Conservation (phyloP, 768 basidiomycete species). For the Mycena polygramma region DNA sequence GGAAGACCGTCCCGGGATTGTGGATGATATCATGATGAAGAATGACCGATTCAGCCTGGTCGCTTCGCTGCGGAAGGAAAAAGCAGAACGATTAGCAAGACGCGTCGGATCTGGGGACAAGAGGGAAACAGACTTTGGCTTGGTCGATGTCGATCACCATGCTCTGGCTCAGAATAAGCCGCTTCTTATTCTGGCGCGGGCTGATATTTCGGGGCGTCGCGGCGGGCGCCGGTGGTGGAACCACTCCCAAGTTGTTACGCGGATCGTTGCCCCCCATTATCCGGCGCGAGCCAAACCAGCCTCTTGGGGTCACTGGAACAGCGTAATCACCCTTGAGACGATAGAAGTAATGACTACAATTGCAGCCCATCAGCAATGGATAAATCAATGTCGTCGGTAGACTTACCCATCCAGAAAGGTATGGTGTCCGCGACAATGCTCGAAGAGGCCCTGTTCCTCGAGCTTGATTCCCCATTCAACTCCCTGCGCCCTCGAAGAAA, state of each 20-base stretch:
- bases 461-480: constrained; percentile 83
- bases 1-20: constrained; percentile 94
- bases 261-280: constrained; percentile 57
- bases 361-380: constrained; percentile 24
- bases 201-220: constrained; percentile 52
- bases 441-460: constrained; percentile 86
- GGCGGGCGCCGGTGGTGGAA: constrained; percentile 38
- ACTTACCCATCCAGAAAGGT: constrained; percentile 85
- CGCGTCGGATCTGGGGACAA: constrained; percentile 11
- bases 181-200: constrained; percentile 66
- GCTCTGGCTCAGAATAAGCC: constrained; percentile 86
- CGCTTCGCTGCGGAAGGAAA: constrained; percentile 68
- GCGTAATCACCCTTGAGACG: constrained; percentile 83
- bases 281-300: constrained; percentile 77
- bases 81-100: constrained; percentile 5
- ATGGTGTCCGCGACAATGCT: constrained; percentile 84
- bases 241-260: constrained; percentile 43
- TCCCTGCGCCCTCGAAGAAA: constrained; percentile 85
- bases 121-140: constrained; percentile 65
- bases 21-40: constrained; percentile 96
- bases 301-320: constrained; percentile 74
- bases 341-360: constrained; percentile 87
- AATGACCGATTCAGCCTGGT: constrained; percentile 89
- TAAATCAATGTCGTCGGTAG: background rate
- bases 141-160: constrained; percentile 92